Percentiles rank a stretch among this genome's conserved stretches.
Evolutionary conservation across 768 basidiomycete species (phyloP).

Genomic region (Guyanaporus albipodus): DNA sequence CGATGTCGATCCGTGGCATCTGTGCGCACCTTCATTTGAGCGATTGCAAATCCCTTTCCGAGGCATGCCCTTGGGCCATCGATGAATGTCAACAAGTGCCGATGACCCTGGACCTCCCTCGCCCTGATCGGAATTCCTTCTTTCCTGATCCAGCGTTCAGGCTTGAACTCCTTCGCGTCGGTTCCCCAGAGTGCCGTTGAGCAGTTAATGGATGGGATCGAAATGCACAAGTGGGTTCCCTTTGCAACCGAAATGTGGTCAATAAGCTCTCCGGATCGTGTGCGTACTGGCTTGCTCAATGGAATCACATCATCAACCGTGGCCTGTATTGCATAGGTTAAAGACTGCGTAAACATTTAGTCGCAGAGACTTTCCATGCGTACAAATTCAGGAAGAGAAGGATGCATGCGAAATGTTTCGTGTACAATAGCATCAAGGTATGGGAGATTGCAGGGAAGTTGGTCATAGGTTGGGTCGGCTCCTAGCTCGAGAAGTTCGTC

Average conservation of each 20-base stretch:
- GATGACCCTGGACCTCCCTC: constrained; percentile 46
- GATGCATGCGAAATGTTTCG: constrained; percentile 44
- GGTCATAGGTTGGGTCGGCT: constrained; percentile 51
- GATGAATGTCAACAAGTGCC: constrained; percentile 48
- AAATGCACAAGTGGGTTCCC: constrained; percentile 42
- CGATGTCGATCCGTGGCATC: no score
- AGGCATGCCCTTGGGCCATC: constrained; percentile 47
- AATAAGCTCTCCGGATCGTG: constrained; percentile 37
- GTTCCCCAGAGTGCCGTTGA: constrained; percentile 59
- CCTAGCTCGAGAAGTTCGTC: constrained; percentile 45
- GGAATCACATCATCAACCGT: constrained; percentile 56
- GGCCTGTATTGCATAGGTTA: constrained; percentile 33
- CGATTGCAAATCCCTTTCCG: constrained; percentile 9
- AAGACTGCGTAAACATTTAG: background rate
- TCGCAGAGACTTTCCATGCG: constrained; percentile 8
- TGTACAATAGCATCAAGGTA: constrained; percentile 53
- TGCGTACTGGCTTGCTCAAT: constrained; percentile 45
- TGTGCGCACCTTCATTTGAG: constrained; percentile 25
- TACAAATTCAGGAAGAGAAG: constrained; percentile 31
- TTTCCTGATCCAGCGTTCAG: constrained; percentile 57
- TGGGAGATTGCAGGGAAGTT: constrained; percentile 46
- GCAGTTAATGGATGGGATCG: constrained; percentile 45
- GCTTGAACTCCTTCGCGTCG: constrained; percentile 54
- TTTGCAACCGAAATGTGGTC: constrained; percentile 44
- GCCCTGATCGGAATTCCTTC: constrained; percentile 27